Evolutionary conservation across 768 basidiomycete species (phyloP).

Genomic region (Auricularia auricula-judae): DNA sequence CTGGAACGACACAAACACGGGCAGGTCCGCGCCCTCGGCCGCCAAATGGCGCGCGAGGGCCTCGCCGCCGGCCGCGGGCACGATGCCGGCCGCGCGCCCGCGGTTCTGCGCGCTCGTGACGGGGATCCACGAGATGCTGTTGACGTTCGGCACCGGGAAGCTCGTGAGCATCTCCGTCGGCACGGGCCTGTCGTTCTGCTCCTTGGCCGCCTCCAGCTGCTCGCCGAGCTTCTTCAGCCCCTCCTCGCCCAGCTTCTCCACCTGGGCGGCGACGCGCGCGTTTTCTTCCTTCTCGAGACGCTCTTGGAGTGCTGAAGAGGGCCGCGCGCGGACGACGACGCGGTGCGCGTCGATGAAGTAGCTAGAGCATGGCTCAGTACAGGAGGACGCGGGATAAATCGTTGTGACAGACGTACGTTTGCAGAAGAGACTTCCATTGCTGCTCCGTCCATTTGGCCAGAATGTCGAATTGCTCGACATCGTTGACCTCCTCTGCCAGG

Average conservation of each 20-base stretch:
- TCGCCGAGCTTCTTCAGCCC: conserved; percentile 63
- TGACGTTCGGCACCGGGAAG: conserved; percentile 88
- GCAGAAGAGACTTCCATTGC: conserved; percentile 69
- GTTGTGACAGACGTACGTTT: conserved; percentile 37
- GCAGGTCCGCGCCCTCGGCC: conserved; percentile 52
- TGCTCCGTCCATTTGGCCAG: conserved; percentile 61
- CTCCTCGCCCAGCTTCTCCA: conserved; percentile 59
- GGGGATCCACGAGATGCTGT: conserved; percentile 87
- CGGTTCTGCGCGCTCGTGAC: conserved; percentile 55
- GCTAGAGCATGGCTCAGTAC: conserved; percentile 28
- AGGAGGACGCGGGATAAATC: too few species aligned
- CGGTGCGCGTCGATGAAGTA: conserved; percentile 67
- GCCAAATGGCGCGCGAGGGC: conserved; percentile 53
- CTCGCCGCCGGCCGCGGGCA: conserved; percentile 19
- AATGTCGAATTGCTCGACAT: conserved; percentile 57
- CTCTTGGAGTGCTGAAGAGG: conserved; percentile 73
- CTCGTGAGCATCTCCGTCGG: conserved; percentile 68
- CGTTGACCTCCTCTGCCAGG: conserved; percentile 60
- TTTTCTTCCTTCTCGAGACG: conserved; percentile 76
- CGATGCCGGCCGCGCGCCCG: conserved; percentile 31
- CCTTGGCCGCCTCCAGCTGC: conserved; percentile 71
- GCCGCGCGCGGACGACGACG: conserved; percentile 75
- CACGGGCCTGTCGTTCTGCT: conserved; percentile 73
- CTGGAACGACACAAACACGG: conserved; percentile 91
- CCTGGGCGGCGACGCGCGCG: conserved; percentile 58